Evolutionary conservation across 2,329 filamentous ascomycete genomes (phyloP).

Genomic region (Nigrospora oryzae): DNA sequence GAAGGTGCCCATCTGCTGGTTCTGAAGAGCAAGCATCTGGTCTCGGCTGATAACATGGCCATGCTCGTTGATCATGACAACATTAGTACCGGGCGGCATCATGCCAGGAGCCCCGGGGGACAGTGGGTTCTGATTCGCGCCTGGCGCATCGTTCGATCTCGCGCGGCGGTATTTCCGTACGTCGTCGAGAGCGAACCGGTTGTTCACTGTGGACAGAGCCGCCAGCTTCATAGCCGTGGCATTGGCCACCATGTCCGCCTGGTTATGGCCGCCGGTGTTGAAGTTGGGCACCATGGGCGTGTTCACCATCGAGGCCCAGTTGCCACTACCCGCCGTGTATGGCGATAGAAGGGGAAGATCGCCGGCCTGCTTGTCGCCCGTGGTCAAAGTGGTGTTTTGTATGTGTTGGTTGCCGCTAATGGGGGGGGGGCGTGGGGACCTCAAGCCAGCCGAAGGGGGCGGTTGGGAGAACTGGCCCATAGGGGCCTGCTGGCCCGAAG

Average conservation of each 20-base stretch:
- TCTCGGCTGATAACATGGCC: slow-evolving; percentile 81
- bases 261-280: slow-evolving; percentile 54
- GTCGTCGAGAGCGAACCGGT: slow-evolving; percentile 92
- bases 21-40: slow-evolving; percentile 74
- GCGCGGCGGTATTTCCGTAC: slow-evolving; percentile 92
- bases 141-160: slow-evolving; percentile 75
- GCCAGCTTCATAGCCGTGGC: slow-evolving; percentile 98
- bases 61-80: slow-evolving; percentile 91
- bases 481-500: slow-evolving; percentile 60
- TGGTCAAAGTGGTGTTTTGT: slow-evolving; percentile 74
- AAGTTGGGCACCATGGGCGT: slow-evolving; percentile 93
- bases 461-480: slow-evolving; percentile 96
- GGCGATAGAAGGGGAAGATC: slow-evolving; percentile 84
- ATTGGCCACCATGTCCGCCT: slow-evolving; percentile 97
- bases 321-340: slow-evolving; percentile 70
- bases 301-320: slow-evolving; percentile 98
- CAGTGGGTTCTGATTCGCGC: slow-evolving; percentile 50
- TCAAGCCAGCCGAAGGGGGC: slow-evolving; percentile 63
- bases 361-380: slow-evolving; percentile 56
- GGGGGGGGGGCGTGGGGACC: slow-evolving; percentile 68
- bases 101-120: slow-evolving; percentile 57
- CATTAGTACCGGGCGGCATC: slow-evolving; percentile 62
- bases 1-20: slow-evolving; percentile 52
- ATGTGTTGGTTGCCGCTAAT: slow-evolving; percentile 61
- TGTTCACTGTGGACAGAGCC: slow-evolving; percentile 94